phyloP scores from a whole-genome alignment of 495 filamentous ascomycete genomes.

The Pseudomonodictys pantanalensis region DNA sequence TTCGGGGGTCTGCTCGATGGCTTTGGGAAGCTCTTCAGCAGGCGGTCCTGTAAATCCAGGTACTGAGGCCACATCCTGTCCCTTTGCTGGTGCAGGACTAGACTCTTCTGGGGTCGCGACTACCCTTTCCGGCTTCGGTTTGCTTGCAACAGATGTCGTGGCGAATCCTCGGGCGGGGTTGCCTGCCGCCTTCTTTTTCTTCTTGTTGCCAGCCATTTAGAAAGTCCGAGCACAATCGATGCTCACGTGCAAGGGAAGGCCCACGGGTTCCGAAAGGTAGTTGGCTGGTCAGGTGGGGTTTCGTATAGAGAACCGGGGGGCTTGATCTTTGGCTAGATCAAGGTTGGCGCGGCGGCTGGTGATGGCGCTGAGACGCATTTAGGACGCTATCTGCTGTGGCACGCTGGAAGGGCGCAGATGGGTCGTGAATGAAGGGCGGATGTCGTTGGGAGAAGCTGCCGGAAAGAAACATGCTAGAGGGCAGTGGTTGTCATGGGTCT shows the following conservation, averaged over 20 bases:
- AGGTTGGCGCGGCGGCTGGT: conserved; percentile 7
- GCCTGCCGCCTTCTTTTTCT: conserved; percentile 79
- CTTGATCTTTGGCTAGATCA: conserved; percentile 24
- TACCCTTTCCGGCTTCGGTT: conserved; percentile 43
- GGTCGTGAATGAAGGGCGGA: not conserved
- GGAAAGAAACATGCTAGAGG: conserved; percentile 1
- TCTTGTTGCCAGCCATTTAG: conserved; percentile 39
- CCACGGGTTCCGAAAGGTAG: not conserved
- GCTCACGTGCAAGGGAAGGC: not conserved
- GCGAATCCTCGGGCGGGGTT: conserved; percentile 91
- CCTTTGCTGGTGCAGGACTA: conserved; percentile 21
- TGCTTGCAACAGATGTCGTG: conserved; percentile 85
- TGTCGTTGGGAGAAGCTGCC: not conserved
- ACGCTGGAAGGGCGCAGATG: not conserved
- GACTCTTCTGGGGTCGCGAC: conserved; percentile 1
- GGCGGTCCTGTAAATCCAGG: not conserved
- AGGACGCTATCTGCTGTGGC: conserved; percentile 1
- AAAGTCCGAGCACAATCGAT: no score
- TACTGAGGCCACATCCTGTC: not conserved
- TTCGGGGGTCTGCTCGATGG: conserved; percentile 58
- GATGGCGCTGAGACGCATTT: conserved; percentile 13
- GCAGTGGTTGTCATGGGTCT: conserved; percentile 5
- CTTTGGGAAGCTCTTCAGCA: not conserved
- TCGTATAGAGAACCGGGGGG: conserved; percentile 29
- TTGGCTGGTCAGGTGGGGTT: not conserved